Base-by-base conservation (phyloP, 2,329 filamentous ascomycete genomes). In the Cercospora berteroae region DNA sequence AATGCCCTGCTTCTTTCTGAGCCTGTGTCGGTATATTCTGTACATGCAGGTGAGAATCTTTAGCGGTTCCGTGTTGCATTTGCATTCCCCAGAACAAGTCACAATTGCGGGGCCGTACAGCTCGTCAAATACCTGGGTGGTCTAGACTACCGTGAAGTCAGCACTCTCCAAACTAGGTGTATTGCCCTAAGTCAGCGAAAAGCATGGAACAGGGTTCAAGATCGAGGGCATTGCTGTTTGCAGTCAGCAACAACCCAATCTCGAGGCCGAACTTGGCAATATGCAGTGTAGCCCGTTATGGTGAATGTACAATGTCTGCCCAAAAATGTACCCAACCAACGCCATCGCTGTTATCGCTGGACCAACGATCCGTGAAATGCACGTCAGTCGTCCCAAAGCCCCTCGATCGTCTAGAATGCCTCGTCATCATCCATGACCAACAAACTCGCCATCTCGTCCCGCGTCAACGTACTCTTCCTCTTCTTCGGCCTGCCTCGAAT, bases 381-480 rank as follows among this genome's bases (percentile, higher is more conserved):
- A 31, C n/a, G 9, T 10, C 10, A 16, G n/a, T 58, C 55, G 3
- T 18, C 2, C 6, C 25, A 8, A 60, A 16, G 57, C 65, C 20
- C 13, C n/a, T 27, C 48, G 1, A 52, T 29, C 23, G 20, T 23
- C n/a, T 5, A 55, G 12, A 55, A 27, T 10, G 12, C 23, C 29
- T 18, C 60, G 7, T 29, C 48, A 31, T 66, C 68, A 25, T 70
- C 64, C 31, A 55, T 67, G 9, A 60, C 63, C 18, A 79, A 65
- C 76, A 91, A 76, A 55, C 85, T 87, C 79, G 91, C 86, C 75
- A 94, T 79, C 79, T 94, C 91, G 83, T 89, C 90, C 3, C 90
- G 88, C 73, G 87, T 93, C 33, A 94, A 80, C 20, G 91, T 94
- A 74, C 90, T 93, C 77, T 91, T 85, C 75, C 91, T 84, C 75